Conservation (phyloP, 2,329 filamentous ascomycete genomes). For the Nemania abortiva region DNA sequence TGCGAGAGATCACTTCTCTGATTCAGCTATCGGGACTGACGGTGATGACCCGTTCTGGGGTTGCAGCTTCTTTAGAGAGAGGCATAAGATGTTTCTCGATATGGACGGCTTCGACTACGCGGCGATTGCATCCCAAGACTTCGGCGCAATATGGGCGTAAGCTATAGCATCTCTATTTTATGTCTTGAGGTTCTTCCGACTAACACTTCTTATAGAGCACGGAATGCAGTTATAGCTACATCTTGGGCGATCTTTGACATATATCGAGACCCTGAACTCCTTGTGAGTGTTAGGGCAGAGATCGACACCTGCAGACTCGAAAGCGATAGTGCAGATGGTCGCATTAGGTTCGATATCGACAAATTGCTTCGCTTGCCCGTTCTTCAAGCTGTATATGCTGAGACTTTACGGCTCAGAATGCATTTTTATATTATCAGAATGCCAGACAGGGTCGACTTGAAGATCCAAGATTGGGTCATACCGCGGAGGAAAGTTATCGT, state of each 20-base stretch:
- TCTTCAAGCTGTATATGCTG: conserved; percentile 48
- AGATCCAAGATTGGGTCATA: conserved; percentile 41
- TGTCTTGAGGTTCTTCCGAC: neutral
- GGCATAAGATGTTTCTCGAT: conserved; percentile 44
- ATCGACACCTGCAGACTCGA: conserved; percentile 34
- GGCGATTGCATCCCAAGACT: conserved; percentile 46
- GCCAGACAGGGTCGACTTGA: conserved; percentile 43
- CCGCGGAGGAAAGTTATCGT: conserved; percentile 44
- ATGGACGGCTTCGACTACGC: conserved; percentile 46
- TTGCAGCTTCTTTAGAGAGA: conserved; percentile 46
- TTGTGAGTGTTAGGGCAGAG: conserved; percentile 35
- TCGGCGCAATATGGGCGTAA: conserved; percentile 49
- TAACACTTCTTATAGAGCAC: conserved; percentile 40
- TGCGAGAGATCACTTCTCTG: conserved; percentile 42
- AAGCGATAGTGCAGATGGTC: conserved; percentile 28
- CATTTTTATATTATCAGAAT: conserved; percentile 50
- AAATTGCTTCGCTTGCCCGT: conserved; percentile 43
- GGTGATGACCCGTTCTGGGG: conserved; percentile 48
- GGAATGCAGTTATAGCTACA: conserved; percentile 42
- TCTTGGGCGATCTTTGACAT: conserved; percentile 46
- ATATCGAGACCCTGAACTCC: conserved; percentile 45
- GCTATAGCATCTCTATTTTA: conserved; percentile 21
- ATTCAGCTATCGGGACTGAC: conserved; percentile 33
- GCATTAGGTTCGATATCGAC: conserved; percentile 42
- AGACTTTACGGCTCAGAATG: conserved; percentile 49